phyloP scores from a whole-genome alignment of 1,139 yeast species.

The Sugiyamaella japonica region DNA sequence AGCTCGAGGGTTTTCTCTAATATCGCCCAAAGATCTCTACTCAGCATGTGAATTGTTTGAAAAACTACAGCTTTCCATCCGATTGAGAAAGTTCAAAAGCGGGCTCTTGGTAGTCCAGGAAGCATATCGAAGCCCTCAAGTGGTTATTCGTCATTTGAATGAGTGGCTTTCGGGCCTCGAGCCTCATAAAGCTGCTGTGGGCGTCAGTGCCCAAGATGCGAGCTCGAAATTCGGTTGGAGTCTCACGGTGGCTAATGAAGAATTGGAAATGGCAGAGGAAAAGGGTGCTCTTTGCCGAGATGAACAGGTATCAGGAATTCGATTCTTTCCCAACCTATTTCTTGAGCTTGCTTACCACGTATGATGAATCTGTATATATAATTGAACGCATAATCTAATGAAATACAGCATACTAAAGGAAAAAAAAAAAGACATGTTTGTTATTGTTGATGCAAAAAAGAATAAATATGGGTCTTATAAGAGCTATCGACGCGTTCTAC shows the following conservation, averaged over 20 bases:
- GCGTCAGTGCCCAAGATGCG: slow-evolving; percentile 47
- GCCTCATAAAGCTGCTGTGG: slow-evolving; percentile 38
- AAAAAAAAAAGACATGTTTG: background rate
- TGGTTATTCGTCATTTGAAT: slow-evolving; percentile 38
- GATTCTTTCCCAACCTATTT: slow-evolving; percentile 39
- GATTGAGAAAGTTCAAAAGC: slow-evolving; percentile 43
- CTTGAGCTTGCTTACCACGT: background rate
- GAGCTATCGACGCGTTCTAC: too few species aligned
- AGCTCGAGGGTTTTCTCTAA: slow-evolving; percentile 57
- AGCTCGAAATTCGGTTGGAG: slow-evolving; percentile 68
- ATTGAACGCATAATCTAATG: background rate
- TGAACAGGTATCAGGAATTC: slow-evolving; percentile 60
- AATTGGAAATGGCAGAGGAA: slow-evolving; percentile 59
- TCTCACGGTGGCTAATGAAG: slow-evolving; percentile 65
- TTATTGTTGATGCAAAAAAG: background rate
- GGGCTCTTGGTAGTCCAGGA: slow-evolving; percentile 52
- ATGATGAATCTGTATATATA: background rate
- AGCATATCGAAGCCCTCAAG: slow-evolving; percentile 39
- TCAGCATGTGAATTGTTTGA: slow-evolving; percentile 54
- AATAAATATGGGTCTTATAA: slow-evolving; percentile 4
- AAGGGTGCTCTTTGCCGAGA: slow-evolving; percentile 64
- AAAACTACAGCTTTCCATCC: slow-evolving; percentile 48
- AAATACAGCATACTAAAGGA: background rate
- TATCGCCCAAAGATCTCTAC: slow-evolving; percentile 58
- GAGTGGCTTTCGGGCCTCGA: slow-evolving; percentile 38